Percentiles rank a stretch among this genome's conserved stretches.
These are phyloP conservation scores for Boletus subcaerulescens DNA, from an alignment of 768 basidiomycete species.

Conservation along the genomic window DNA sequence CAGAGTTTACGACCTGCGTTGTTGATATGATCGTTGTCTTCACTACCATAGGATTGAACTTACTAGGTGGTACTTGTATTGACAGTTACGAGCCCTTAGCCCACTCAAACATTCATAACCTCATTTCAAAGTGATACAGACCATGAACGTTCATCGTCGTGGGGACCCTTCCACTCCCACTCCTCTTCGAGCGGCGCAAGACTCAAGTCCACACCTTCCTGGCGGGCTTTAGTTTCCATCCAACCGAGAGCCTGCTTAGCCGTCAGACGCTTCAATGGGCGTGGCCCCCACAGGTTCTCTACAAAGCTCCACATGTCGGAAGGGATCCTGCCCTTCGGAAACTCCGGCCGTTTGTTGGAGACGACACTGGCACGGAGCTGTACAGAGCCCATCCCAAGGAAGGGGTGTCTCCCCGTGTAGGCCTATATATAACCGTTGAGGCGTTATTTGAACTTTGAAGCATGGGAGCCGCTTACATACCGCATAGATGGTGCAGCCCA, in stretches of 20 bases:
- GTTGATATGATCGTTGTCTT: constrained; percentile 1
- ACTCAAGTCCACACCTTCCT: constrained; percentile 5
- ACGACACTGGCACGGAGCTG: neutral
- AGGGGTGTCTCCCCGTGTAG: constrained; percentile 17
- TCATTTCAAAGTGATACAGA: constrained; percentile 6
- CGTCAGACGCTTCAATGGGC: constrained; percentile 21
- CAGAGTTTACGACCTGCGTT: constrained; percentile 19
- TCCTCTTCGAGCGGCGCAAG: constrained; percentile 13
- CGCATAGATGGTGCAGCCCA: constrained; percentile 41
- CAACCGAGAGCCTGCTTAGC: constrained; percentile 21
- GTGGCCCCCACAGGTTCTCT: constrained; percentile 25
- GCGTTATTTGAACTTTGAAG: neutral
- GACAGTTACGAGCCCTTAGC: no score
- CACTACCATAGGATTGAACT: no score
- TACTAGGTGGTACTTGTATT: no score
- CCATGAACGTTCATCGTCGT: constrained; percentile 9
- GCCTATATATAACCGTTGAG: constrained; percentile 5
- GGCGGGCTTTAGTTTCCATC: constrained; percentile 20
- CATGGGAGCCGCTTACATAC: constrained; percentile 16
- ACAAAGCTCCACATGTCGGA: constrained; percentile 31
- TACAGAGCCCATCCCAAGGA: neutral
- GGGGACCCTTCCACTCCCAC: constrained; percentile 13
- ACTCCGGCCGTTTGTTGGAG: constrained; percentile 6
- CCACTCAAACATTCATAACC: no score
- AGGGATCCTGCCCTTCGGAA: constrained; percentile 15